phyloP scores from a whole-genome alignment of 2,329 filamentous ascomycete species.

The Huntiella decipiens region DNA sequence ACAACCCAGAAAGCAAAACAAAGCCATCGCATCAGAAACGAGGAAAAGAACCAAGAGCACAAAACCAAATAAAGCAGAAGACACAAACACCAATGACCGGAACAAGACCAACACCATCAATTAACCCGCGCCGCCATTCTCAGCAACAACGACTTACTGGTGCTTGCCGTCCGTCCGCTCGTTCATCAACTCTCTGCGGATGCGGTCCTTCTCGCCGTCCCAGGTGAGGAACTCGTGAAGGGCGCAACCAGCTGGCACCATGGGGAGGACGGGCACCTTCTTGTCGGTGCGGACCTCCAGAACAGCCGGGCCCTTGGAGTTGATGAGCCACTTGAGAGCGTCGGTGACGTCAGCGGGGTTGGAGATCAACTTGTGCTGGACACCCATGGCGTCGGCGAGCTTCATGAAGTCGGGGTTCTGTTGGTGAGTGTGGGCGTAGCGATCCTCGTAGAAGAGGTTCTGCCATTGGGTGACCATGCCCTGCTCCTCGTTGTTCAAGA shows the following conservation, averaged over 20 bases:
- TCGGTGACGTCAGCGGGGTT: constrained; percentile 63
- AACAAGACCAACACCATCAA: too few species aligned
- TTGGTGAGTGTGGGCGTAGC: constrained; percentile 75
- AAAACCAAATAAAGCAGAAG: not conserved
- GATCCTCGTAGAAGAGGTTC: constrained; percentile 81
- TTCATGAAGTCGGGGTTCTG: constrained; percentile 85
- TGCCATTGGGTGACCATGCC: constrained; percentile 97
- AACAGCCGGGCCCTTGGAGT: constrained; percentile 59
- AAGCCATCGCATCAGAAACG: not conserved
- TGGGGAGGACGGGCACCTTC: constrained; percentile 87
- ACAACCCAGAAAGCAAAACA: not conserved
- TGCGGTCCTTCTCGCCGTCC: constrained; percentile 53
- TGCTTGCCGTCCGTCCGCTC: constrained; percentile 38
- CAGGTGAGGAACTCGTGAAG: constrained; percentile 89
- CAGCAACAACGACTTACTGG: constrained; percentile 12
- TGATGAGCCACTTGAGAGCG: constrained; percentile 69
- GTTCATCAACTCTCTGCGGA: constrained; percentile 47
- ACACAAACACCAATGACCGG: not conserved
- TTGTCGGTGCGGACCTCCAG: constrained; percentile 83
- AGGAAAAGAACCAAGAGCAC: not conserved
- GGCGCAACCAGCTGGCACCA: constrained; percentile 77
- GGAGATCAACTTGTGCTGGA: constrained; percentile 52
- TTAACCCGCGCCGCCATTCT: not conserved
- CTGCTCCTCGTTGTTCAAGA: constrained; percentile 93
- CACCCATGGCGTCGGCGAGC: constrained; percentile 75